Conservation (phyloP, 768 basidiomycete genomes). For the Macrocybe gigantea region DNA sequence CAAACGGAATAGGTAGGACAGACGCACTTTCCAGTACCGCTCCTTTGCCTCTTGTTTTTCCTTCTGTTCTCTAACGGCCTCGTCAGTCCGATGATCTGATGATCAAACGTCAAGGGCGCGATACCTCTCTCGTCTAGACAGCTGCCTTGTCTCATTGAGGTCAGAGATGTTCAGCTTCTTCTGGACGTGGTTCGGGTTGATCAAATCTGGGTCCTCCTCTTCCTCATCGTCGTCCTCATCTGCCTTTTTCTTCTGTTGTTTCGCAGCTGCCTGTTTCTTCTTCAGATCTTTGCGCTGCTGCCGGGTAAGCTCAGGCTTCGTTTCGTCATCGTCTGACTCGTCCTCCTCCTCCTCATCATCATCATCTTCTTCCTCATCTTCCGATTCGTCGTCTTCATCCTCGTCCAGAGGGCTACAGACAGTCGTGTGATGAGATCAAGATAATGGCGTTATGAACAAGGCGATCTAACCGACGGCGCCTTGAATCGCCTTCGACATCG, state of each 20-base stretch:
- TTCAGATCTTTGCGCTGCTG: constrained; percentile 74
- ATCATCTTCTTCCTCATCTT: constrained; percentile 38
- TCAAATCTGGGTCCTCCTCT: constrained; percentile 33
- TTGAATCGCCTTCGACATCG: constrained; percentile 25
- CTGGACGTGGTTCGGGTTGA: constrained; percentile 72
- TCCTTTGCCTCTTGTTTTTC: constrained; percentile 90
- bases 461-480: constrained; percentile 31
- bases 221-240: constrained; percentile 54
- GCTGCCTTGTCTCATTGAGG: constrained; percentile 55
- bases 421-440: constrained; percentile 7
- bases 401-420: constrained; percentile 14
- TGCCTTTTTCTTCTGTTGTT: constrained; percentile 27
- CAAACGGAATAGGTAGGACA: neutral
- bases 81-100: neutral
- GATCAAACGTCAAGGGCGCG: constrained; percentile 1
- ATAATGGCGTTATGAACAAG: constrained; percentile 3
- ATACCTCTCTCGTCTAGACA: constrained; percentile 63
- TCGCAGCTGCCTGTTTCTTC: constrained; percentile 65
- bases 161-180: constrained; percentile 78
- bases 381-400: constrained; percentile 39
- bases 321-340: constrained; percentile 35
- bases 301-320: constrained; percentile 56
- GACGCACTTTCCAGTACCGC: constrained; percentile 74
- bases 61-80: constrained; percentile 69
- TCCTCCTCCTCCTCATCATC: constrained; percentile 42